Percentiles rank a stretch among this genome's conserved stretches.
Conservation (phyloP, 805 yeast genomes). For the Nakazawaea pomicola region DNA sequence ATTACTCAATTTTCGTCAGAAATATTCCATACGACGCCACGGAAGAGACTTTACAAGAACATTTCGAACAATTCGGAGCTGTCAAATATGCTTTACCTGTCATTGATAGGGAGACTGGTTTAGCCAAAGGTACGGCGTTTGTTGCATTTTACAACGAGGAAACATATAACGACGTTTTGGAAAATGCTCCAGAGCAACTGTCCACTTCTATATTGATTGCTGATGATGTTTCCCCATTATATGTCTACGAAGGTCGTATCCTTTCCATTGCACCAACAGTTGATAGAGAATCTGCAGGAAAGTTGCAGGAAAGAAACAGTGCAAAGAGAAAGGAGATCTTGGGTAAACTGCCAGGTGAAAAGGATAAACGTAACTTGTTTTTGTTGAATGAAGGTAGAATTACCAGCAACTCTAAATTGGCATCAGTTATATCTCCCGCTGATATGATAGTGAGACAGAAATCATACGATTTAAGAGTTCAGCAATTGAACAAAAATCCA, state of each 20-base stretch:
- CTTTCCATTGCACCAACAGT: constrained; percentile 81
- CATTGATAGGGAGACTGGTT: constrained; percentile 74
- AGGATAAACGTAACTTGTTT: constrained; percentile 80
- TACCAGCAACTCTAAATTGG: constrained; percentile 72
- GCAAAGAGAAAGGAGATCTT: constrained; percentile 65
- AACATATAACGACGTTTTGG: constrained; percentile 63
- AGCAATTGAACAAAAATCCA: constrained; percentile 88
- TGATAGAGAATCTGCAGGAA: constrained; percentile 76
- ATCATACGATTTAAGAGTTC: constrained; percentile 79
- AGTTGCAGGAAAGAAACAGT: constrained; percentile 68
- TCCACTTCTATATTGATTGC: constrained; percentile 68
- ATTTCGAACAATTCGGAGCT: constrained; percentile 78
- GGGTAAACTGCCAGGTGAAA: constrained; percentile 77
- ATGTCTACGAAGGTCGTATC: constrained; percentile 90
- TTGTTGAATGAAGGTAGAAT: constrained; percentile 93
- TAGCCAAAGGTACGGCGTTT: constrained; percentile 92
- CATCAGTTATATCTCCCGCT: constrained; percentile 56
- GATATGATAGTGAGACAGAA: constrained; percentile 88
- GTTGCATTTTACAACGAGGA: constrained; percentile 71
- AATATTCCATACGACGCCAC: constrained; percentile 95
- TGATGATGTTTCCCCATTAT: constrained; percentile 85
- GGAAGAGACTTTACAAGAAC: constrained; percentile 67
- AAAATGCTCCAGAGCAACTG: constrained; percentile 69
- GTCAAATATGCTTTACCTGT: constrained; percentile 94
- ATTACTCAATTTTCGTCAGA: constrained; percentile 76